Conservation (phyloP, 371 early-diverging fungal species). For the Smittium culicis region DNA sequence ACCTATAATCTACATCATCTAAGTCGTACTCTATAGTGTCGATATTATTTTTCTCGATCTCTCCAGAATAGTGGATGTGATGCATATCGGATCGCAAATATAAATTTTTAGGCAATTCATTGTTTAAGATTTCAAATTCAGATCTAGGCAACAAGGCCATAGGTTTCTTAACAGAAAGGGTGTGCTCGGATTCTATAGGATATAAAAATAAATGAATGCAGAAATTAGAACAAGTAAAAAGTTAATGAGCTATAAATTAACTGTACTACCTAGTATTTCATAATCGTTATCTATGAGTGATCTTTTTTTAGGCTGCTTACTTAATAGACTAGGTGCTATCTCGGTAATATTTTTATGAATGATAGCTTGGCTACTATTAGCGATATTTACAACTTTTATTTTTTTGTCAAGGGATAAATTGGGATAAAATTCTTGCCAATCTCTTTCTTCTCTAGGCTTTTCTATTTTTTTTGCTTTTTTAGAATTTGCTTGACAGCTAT, state of each 20-base stretch:
- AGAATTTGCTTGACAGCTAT: neutral
- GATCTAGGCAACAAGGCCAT: slow-evolving; percentile 16
- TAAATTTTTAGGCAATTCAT: slow-evolving; percentile 4
- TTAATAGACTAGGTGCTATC: too few species aligned
- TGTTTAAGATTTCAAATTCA: slow-evolving; percentile 8
- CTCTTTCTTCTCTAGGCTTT: slow-evolving; percentile 71
- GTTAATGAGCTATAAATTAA: neutral
- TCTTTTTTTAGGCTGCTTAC: neutral
- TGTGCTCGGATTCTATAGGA: slow-evolving; percentile 17
- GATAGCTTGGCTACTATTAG: too few species aligned
- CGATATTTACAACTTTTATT: slow-evolving; percentile 38
- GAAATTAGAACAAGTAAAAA: too few species aligned
- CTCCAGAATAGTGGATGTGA: slow-evolving; percentile 53
- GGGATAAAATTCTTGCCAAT: slow-evolving; percentile 65
- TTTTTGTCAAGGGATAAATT: slow-evolving; percentile 46
- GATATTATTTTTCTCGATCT: slow-evolving; percentile 64
- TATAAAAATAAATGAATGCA: neutral
- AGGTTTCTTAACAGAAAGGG: slow-evolving; percentile 25
- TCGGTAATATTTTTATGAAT: too few species aligned
- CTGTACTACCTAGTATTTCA: neutral
- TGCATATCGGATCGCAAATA: slow-evolving; percentile 38
- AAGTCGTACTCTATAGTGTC: slow-evolving; percentile 87
- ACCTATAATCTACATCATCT: slow-evolving; percentile 83
- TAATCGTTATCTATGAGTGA: neutral
- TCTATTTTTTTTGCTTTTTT: slow-evolving; percentile 13